These are phyloP conservation scores for Chaetomium sp. DNA, from an alignment of 2,329 filamentous ascomycete genomes.

Conservation along the genomic window DNA sequence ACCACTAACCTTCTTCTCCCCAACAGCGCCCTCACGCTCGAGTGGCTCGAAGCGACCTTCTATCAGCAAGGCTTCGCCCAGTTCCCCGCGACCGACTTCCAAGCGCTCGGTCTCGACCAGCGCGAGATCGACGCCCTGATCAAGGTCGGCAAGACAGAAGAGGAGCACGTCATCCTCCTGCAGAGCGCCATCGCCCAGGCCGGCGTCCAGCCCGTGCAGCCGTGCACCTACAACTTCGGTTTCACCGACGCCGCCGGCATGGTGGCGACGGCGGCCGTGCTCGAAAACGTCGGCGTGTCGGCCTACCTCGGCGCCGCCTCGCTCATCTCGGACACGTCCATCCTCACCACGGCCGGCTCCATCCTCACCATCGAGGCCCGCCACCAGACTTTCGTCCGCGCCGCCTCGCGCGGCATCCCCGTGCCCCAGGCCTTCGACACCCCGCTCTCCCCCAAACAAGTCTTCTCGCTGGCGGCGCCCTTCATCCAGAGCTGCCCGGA, in stretches of 20 bases:
- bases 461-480: constrained; percentile 72
- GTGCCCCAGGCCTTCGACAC: constrained; percentile 72
- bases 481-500: constrained; percentile 73
- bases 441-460: constrained; percentile 65
- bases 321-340: constrained; percentile 59
- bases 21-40: constrained; percentile 67
- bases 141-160: constrained; percentile 64
- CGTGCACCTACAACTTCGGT: constrained; percentile 72
- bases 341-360: constrained; percentile 67
- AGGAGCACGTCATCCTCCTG: constrained; percentile 62
- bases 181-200: constrained; percentile 62
- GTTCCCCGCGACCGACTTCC: constrained; percentile 67
- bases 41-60: constrained; percentile 73
- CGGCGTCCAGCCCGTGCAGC: constrained; percentile 65
- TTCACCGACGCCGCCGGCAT: constrained; percentile 67
- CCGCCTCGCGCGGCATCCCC: constrained; percentile 58
- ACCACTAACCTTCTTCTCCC: constrained; percentile 30
- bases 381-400: constrained; percentile 72
- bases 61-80: constrained; percentile 71
- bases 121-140: constrained; percentile 61
- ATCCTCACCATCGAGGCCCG: constrained; percentile 74
- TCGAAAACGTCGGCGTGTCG: constrained; percentile 74
- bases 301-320: constrained; percentile 73
- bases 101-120: constrained; percentile 59
- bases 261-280: constrained; percentile 68